Base-by-base conservation (phyloP, 2,329 filamentous ascomycete species). In the Colletotrichum noveboracense region DNA sequence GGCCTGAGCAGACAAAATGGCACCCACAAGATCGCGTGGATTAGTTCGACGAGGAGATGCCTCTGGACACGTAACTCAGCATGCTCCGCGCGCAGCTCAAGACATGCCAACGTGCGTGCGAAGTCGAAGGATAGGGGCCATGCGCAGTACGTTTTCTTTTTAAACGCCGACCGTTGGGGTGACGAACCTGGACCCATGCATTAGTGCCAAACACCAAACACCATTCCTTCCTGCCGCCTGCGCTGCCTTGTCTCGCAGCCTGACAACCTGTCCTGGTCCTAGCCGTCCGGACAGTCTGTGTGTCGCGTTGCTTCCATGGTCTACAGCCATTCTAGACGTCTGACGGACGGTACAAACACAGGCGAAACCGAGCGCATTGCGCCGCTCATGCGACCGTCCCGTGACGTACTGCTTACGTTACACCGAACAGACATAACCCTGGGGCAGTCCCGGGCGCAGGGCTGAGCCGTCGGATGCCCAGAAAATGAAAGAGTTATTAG, bases 281-380 rank as follows among this genome's bases (percentile, higher is more conserved):
- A 28, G 26, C 24, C 38, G 62, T 28, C 36, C 24, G 13, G 24
- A 66, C 62, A 26, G 36, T 52, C 24, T 48, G n/a, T 48, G 36
- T 43, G 62, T 38, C 32, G n/a, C 24, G 36, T 24, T 28, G 36
- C 62, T 30, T 66, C 62, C 36, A 66, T 30, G 36, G 62, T 38
- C 24, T 10, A 61, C 16, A 21, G 62, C 30, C 34, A 66, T 18
- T 48, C 24, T 26, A 32, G 36, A 12, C 38, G 12, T 66, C 62
- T 52, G 38, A 66, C 71, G 79, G 75, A 75, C 78, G 78, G 79
- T 32, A 79, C 78, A 75, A 72, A 80, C 77, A 79, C 78, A 80
- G 78, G 76, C 77, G 78, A 68, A 61, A 67, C 36, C 36, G 43
- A 48, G n/a, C 21, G 43, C n/a, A 43, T 28, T 38, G 14, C 62